Percentiles rank a stretch among this genome's conserved stretches.
These are phyloP conservation scores for Trebouxia sp. DNA, from an alignment of 139 green algal species.

Conservation along the genomic window DNA sequence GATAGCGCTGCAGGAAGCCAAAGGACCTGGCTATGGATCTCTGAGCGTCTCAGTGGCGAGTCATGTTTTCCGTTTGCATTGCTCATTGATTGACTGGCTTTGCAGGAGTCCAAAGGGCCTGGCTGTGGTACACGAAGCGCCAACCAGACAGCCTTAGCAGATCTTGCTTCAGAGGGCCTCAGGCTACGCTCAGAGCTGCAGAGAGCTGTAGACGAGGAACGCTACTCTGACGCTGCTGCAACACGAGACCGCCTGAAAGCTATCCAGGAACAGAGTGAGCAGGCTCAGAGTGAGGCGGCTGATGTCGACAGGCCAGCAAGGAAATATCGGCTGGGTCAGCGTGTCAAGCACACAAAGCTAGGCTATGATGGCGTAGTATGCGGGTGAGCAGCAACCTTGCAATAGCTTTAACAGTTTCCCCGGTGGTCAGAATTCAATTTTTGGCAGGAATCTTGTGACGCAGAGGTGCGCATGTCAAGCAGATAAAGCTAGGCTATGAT, in stretches of 20 bases:
- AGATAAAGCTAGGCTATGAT: no score
- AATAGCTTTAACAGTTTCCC: neutral
- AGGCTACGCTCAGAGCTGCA: slow-evolving; percentile 64
- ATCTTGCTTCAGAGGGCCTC: slow-evolving; percentile 63
- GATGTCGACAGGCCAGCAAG: neutral
- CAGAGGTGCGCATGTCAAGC: no score
- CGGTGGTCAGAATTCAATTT: no score
- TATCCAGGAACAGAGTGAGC: slow-evolving; percentile 56
- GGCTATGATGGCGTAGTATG: slow-evolving; percentile 71
- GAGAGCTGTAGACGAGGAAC: slow-evolving; percentile 61
- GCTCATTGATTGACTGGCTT: no score
- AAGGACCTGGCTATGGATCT: slow-evolving; percentile 54
- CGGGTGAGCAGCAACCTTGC: slow-evolving; percentile 33
- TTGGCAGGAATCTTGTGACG: no score
- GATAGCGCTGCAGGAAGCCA: slow-evolving; percentile 53
- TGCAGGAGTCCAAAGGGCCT: slow-evolving; percentile 60
- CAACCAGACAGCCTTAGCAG: slow-evolving; percentile 35
- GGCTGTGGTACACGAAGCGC: slow-evolving; percentile 47
- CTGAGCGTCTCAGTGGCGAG: neutral
- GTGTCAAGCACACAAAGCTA: slow-evolving; percentile 62
- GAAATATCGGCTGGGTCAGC: slow-evolving; percentile 68
- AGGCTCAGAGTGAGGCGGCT: slow-evolving; percentile 38
- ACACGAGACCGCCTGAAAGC: slow-evolving; percentile 67
- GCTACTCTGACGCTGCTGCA: slow-evolving; percentile 70
- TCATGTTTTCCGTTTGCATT: neutral